These are phyloP conservation scores for Beauveria sp. DNA, from an alignment of 2,329 filamentous ascomycete genomes.

Conservation along the genomic window DNA sequence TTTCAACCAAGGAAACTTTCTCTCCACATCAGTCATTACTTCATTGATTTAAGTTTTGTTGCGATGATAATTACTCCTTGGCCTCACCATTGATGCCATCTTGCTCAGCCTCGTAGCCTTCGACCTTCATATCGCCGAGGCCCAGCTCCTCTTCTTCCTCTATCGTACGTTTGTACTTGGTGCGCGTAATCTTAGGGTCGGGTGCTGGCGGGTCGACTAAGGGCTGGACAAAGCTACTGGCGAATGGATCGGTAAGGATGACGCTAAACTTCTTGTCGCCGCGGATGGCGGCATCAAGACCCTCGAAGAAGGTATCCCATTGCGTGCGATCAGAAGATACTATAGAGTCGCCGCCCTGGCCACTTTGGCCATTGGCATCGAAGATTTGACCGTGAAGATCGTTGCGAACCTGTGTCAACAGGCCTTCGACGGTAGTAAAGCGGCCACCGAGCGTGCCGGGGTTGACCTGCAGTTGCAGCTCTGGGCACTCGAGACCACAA, in stretches of 20 bases:
- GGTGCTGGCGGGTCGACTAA: constrained; percentile 61
- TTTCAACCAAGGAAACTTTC: background rate
- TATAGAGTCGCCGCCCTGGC: constrained; percentile 72
- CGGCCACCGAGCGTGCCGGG: constrained; percentile 90
- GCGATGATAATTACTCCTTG: background rate
- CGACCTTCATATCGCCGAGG: constrained; percentile 83
- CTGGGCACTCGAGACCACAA: constrained; percentile 77
- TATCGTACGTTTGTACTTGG: constrained; percentile 78
- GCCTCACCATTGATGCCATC: background rate
- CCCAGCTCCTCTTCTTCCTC: constrained; percentile 94
- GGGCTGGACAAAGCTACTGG: constrained; percentile 90
- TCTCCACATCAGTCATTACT: background rate
- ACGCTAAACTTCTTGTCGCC: constrained; percentile 77
- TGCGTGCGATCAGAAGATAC: constrained; percentile 52
- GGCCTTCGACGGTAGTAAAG: constrained; percentile 93
- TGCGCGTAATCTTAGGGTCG: constrained; percentile 73
- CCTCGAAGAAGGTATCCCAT: constrained; percentile 77
- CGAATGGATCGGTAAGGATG: constrained; percentile 78
- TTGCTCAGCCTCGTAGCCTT: constrained; percentile 57
- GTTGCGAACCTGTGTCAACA: constrained; percentile 84
- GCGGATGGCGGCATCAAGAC: constrained; percentile 68
- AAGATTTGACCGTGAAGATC: constrained; percentile 87
- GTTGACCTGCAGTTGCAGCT: constrained; percentile 80
- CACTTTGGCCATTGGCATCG: constrained; percentile 52
- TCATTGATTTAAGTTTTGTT: background rate